Evolutionary conservation across 2,329 filamentous ascomycete species (phyloP), one percentile per base, ranked within the genome.

Genomic region (Verticillium nubilum): DNA sequence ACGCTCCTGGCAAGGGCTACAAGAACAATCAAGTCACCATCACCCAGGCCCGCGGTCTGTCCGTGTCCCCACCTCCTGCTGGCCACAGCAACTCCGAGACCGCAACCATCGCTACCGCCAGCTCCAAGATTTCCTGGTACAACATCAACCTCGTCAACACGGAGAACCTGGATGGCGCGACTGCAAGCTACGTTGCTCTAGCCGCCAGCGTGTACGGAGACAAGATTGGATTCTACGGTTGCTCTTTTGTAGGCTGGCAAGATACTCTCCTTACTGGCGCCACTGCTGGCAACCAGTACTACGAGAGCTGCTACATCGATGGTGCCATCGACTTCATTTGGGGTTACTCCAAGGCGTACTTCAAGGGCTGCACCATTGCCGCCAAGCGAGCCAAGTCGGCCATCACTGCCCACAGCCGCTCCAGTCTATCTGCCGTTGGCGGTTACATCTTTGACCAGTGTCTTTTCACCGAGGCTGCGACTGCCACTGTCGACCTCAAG

Each of bases 1-100:
- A 82, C 60, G 57, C 47, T 7, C 57, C 57, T 53, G 80, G 80
- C 4, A 70, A 75, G 12, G 73, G 73, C 13, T 88, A 87, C 68
- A 65, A 72, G 4, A 71, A 71, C 59, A 89, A 89, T 72, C 74
- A 77, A 29, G 86, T 86, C 28, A 87, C 78, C 60, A 75, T 82
- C 61, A 75, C 74, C 0, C 81, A 83, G 54, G 75, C 78, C 25
- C 71, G 77, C 59, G 74, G 74, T 1, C 29, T 58, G 15, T 54
- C 57, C 33, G 57, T 58, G 19, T 37, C 23, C n/a, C 57, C 57
- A 5, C 19, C 57, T 0, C 57, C 57, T 13, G 57, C 35, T 13
- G 57, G 57, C 13, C 63, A 76, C 47, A 79, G 69, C 65, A 82
- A 88, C 63, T 85, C 87, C 61, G 68, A 71, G 62, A 86, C 77